Percentiles rank a stretch among this genome's conserved stretches.
phyloP scores from a whole-genome alignment of 208 protist genomes.

The Acanthamoeba triangularis region DNA sequence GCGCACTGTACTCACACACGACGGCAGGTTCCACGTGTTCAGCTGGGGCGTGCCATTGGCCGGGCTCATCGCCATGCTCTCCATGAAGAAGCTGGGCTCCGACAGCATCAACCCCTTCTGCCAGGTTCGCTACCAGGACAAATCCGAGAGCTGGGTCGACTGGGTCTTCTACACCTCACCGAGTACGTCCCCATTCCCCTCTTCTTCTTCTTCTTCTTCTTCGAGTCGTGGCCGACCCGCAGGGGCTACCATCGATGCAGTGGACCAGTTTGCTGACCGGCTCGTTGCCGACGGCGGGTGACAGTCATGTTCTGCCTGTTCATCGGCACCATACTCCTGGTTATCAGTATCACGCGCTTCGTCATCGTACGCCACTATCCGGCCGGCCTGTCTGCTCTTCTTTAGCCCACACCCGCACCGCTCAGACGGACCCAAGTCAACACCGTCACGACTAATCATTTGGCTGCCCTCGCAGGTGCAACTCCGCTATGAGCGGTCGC shows the following conservation, averaged over 20 bases:
- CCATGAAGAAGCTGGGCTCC: slow-evolving; percentile 2
- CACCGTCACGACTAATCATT: no score
- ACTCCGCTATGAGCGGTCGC: neutral
- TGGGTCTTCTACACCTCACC: slow-evolving; percentile 39
- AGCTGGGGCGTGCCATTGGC: slow-evolving; percentile 37
- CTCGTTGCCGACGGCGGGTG: no score
- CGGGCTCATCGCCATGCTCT: slow-evolving; percentile 18
- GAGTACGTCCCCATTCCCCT: neutral
- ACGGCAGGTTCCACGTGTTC: neutral
- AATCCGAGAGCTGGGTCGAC: slow-evolving; percentile 16
- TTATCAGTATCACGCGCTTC: slow-evolving; percentile 43
- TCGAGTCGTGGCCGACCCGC: no score
- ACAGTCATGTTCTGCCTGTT: slow-evolving; percentile 26
- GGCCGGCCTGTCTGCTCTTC: neutral
- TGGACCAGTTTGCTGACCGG: no score
- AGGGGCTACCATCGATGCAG: no score
- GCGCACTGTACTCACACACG: neutral
- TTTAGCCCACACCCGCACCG: neutral
- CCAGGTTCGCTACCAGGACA: neutral
- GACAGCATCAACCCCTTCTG: neutral
- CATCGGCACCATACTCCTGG: neutral
- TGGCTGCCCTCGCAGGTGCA: neutral
- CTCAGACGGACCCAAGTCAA: neutral
- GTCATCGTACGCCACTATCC: neutral
- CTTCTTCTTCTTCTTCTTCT: neutral